Percentiles rank a stretch among this genome's conserved stretches.
phyloP scores from a whole-genome alignment of 2,329 filamentous ascomycete genomes.

The Leptographium procerum region DNA sequence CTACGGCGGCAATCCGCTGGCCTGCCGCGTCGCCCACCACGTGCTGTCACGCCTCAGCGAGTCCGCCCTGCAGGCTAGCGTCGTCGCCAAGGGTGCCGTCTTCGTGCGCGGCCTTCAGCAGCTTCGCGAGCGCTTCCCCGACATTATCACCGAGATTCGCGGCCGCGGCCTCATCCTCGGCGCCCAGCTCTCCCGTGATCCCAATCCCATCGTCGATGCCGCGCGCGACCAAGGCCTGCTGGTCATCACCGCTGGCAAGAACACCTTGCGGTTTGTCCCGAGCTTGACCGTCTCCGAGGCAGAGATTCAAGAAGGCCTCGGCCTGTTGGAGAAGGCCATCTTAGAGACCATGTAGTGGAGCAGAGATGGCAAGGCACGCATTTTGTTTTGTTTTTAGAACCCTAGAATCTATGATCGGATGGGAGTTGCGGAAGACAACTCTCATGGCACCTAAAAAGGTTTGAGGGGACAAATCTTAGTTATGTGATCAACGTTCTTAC shows the following conservation, averaged over 20 bases:
- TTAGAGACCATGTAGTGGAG: slow-evolving; percentile 21
- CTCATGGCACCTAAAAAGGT: neutral
- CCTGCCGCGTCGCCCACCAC: slow-evolving; percentile 73
- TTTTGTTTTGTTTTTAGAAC: neutral
- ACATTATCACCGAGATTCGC: slow-evolving; percentile 64
- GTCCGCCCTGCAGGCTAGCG: slow-evolving; percentile 54
- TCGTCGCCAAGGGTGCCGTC: slow-evolving; percentile 51
- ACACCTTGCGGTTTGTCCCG: slow-evolving; percentile 86
- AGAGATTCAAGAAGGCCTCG: slow-evolving; percentile 69
- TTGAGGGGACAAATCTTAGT: neutral
- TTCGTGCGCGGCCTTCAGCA: slow-evolving; percentile 36
- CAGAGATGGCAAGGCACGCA: neutral
- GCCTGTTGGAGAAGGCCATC: slow-evolving; percentile 61
- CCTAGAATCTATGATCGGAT: neutral
- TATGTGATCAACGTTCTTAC: neutral
- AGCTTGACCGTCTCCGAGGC: slow-evolving; percentile 68
- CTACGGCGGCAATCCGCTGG: slow-evolving; percentile 85
- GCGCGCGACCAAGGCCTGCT: slow-evolving; percentile 79
- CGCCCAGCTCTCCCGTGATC: slow-evolving; percentile 67
- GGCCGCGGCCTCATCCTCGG: slow-evolving; percentile 81
- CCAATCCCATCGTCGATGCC: slow-evolving; percentile 64
- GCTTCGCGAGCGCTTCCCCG: slow-evolving; percentile 44
- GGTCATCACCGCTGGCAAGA: slow-evolving; percentile 85
- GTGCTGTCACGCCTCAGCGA: slow-evolving; percentile 69
- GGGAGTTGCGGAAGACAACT: neutral